Evolutionary conservation across 1,284 basidiomycete species (phyloP), one percentile per base, ranked within the genome.

Genomic region (Ustilago tritici): DNA sequence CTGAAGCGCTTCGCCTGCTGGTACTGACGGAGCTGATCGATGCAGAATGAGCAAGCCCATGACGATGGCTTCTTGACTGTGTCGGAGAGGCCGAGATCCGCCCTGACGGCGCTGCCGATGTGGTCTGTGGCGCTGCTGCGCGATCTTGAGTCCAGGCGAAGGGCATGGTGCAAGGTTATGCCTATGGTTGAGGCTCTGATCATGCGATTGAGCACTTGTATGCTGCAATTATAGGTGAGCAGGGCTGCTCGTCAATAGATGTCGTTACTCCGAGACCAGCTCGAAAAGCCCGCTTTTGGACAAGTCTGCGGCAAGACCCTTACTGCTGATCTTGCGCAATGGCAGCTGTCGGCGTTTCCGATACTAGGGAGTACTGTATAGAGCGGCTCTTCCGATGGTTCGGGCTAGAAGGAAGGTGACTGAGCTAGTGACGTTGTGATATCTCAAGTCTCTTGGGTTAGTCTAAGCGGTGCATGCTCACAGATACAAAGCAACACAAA

Each of bases 41-140:
- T 12, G 62, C 46, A 6, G 69, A 65, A 5, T 61, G 62, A 2
- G 74, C 57, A 31, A 76, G 11, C 6, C 65, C 59, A 15, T 59
- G 61, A 32, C 73, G 63, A 40, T 61, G 72, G 15, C 50, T 50
- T 31, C 62, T 40, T 11, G 61, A 15, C 32, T 71, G 63, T 19
- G 54, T 60, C 3, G 65, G 70, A 19, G 65, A 73, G 15, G 58
- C 65, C 14, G 70, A 68, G 58, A 73, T 73, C 17, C 70, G 61
- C 7, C 58, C 65, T 19, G 70, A 61, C 4, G 70, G 70, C 9
- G 70, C 70, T 12, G 65, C 70, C 14, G 70, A 58, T 10, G 64
- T 49, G 2, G 70, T 52, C 23, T 32, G 59, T 34, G 40, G 47
- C 10, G 56, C 54, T 15, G 56, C 52, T 32, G 64, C 53, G 28